A percentile compares a stretch with the other conserved stretches of the same genome.
Evolutionary conservation across 2,329 filamentous ascomycete species (phyloP).

Genomic region (Leptosphaerulina australis): DNA sequence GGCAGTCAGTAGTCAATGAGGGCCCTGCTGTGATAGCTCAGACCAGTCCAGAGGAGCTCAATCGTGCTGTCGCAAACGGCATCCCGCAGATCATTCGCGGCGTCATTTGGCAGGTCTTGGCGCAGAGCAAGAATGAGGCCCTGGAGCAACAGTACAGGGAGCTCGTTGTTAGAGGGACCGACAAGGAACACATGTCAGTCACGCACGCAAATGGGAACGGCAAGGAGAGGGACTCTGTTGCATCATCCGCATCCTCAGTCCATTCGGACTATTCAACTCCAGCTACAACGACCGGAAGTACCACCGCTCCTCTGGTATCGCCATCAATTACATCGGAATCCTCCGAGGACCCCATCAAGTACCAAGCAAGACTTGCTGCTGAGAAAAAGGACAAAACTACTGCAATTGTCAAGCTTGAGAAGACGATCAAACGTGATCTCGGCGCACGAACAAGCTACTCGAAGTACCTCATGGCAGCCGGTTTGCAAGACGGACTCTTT

Average conservation of each 20-base stretch:
- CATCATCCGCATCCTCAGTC: constrained; percentile 83
- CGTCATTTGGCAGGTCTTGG: constrained; percentile 98
- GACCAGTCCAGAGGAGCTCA: constrained; percentile 87
- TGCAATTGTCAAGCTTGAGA: constrained; percentile 82
- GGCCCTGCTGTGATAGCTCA: constrained; percentile 86
- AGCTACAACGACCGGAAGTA: constrained; percentile 58
- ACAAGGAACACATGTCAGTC: constrained; percentile 64
- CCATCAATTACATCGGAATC: constrained; percentile 62
- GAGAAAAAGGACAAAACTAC: constrained; percentile 77
- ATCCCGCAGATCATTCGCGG: constrained; percentile 95
- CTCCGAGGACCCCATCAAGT: constrained; percentile 67
- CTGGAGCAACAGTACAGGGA: constrained; percentile 87
- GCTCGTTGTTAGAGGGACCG: constrained; percentile 77
- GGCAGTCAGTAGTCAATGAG: constrained; percentile 95
- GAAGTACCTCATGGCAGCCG: constrained; percentile 89
- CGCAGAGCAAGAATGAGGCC: constrained; percentile 92
- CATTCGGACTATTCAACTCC: constrained; percentile 76
- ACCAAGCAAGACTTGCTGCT: constrained; percentile 66
- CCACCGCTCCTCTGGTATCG: constrained; percentile 48
- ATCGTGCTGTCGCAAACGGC: constrained; percentile 86
- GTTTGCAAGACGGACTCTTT: constrained; percentile 91
- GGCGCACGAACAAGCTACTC: constrained; percentile 94
- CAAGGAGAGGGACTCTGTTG: constrained; percentile 69
- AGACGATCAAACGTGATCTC: constrained; percentile 86
- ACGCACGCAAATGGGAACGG: constrained; percentile 53